Base-by-base conservation (phyloP, 2,329 filamentous ascomycete genomes). In the Teratosphaeriaceae sp. region DNA sequence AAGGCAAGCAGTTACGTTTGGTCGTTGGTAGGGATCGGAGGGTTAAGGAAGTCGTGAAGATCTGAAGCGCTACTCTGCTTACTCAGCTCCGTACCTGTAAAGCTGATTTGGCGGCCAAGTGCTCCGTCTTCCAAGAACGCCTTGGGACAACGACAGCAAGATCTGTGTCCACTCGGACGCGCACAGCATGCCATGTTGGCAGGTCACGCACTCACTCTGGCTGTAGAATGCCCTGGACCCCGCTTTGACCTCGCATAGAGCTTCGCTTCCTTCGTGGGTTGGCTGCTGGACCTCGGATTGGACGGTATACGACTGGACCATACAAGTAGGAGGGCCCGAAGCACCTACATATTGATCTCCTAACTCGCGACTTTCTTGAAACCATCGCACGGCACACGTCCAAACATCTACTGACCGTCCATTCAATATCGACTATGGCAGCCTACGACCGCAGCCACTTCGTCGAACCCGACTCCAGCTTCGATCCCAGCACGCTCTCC, bases 1-100 rank as follows among this genome's bases (percentile, higher is more conserved):
- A 62, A 35, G 71, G 70, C 4, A 70, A 62, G 46, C 74, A 77
- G 54, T 54, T 78, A 37, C 66, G 73, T 40, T 57, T 78, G 34
- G 61, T 75, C 3, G 65, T 78, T 42, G 68, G 69, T 35, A 66
- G 56, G 49, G 68, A 72, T 53, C 64, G 74, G 30, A 60, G 57
- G 21, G 67, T 74, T 13, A 51, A 55, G 44, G 45, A 58, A 19
- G 55, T 60, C 11, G 35, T 44, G 41, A 33, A 31, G 27, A 40
- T 40, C 19, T 40, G 16, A 34, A 20, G 9, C 20, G 3, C 3
- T 19, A 18, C 5, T 29, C 37, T 4, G 13, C 15, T 13, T 19
- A 19, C 29, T 31, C 8, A 6, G 29, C 9, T 9, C 8, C 13
- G 13, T 27, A 27, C 13, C 8, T 27, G n/a, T n/a, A n/a, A n/a